phyloP scores from a whole-genome alignment of 805 yeast genomes.

The Monosporozyma servazzii region DNA sequence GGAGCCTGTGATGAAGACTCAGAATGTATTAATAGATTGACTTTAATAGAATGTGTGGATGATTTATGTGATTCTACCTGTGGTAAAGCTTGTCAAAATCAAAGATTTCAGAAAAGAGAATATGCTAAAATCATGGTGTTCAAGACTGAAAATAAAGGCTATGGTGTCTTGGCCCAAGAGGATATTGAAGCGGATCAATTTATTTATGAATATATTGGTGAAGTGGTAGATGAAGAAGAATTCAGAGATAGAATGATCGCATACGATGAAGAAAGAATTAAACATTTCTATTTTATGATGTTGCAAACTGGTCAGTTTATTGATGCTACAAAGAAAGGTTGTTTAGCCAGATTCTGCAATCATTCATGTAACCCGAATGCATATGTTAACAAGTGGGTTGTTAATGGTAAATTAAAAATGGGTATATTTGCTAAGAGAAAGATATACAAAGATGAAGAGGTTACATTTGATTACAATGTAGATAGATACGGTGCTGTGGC shows the following conservation, averaged over 20 bases:
- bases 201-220: slow-evolving; percentile 89
- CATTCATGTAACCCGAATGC: slow-evolving; percentile 95
- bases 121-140: slow-evolving; percentile 77
- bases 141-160: slow-evolving; percentile 77
- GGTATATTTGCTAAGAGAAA: slow-evolving; percentile 83
- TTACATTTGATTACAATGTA: slow-evolving; percentile 76
- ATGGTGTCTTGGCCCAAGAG: slow-evolving; percentile 68
- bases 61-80: slow-evolving; percentile 49
- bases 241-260: slow-evolving; percentile 66
- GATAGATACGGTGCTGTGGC: slow-evolving; percentile 93
- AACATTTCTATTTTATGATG: slow-evolving; percentile 95
- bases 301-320: slow-evolving; percentile 84
- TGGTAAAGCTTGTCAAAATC: slow-evolving; percentile 75
- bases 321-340: slow-evolving; percentile 87
- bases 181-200: slow-evolving; percentile 56
- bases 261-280: slow-evolving; percentile 59
- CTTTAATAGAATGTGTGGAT: slow-evolving; percentile 84
- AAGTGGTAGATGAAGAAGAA: slow-evolving; percentile 73
- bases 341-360: slow-evolving; percentile 84
- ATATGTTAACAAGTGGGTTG: slow-evolving; percentile 95
- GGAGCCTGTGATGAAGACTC: slow-evolving; percentile 81
- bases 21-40: slow-evolving; percentile 85
- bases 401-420: slow-evolving; percentile 81
- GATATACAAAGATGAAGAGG: slow-evolving; percentile 73
- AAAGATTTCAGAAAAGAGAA: slow-evolving; percentile 70